Evolutionary conservation across 345 rosid genomes (phyloP).

Genomic region (Bruguiera gymnorhiza): DNA sequence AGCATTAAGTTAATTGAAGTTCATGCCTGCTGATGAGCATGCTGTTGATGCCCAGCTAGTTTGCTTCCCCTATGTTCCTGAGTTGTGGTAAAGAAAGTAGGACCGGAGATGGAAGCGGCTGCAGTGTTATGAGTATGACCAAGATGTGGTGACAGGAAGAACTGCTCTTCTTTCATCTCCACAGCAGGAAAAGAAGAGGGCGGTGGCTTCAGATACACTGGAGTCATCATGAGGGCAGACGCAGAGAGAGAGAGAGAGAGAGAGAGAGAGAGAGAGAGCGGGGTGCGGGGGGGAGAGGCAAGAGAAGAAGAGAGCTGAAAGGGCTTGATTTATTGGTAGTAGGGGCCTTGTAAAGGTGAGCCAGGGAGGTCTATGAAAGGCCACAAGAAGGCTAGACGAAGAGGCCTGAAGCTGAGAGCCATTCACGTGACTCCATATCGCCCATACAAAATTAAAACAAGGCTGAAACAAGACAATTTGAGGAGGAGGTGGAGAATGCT

Average conservation of each 20-base stretch:
- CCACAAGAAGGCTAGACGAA: neutral
- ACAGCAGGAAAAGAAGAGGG: conserved; percentile 26
- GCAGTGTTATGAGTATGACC: neutral
- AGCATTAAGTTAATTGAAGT: no score
- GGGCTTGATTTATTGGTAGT: conserved; percentile 1
- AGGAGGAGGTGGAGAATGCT: conserved; percentile 42
- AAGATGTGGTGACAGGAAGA: conserved; percentile 28
- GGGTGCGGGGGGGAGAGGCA: conserved; percentile 4
- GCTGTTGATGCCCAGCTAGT: conserved; percentile 4
- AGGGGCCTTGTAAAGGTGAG: conserved; percentile 6
- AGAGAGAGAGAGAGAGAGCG: neutral
- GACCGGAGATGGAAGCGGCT: conserved; percentile 15
- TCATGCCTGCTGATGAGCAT: conserved; percentile 27
- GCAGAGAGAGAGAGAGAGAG: neutral
- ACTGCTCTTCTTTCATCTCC: conserved; percentile 31
- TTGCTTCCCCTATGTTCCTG: conserved; percentile 15
- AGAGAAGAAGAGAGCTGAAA: conserved; percentile 1
- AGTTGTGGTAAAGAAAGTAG: conserved; percentile 12
- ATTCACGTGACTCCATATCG: conserved; percentile 50
- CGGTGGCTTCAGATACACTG: conserved; percentile 29
- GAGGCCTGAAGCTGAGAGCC: conserved; percentile 27
- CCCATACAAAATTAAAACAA: conserved; percentile 28
- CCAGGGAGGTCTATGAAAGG: no score
- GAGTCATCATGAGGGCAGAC: conserved; percentile 24
- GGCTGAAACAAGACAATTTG: conserved; percentile 31